Evolutionary conservation across 495 filamentous ascomycete genomes (phyloP), one percentile per base, ranked within the genome.

Genomic region (Glarea lozoyensis): DNA sequence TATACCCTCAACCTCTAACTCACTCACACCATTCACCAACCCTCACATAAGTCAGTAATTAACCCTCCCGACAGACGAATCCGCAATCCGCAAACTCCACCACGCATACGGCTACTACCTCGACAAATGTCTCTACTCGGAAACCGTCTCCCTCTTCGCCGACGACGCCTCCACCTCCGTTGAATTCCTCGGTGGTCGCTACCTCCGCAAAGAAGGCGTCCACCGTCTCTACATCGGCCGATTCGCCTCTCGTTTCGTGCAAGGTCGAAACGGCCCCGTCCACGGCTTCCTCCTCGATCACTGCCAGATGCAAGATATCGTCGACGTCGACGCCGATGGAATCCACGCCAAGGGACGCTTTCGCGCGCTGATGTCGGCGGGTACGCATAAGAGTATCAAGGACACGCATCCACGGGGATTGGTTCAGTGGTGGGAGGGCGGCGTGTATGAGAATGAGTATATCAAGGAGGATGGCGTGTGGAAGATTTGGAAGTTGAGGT

Each of bases 61-160:
- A 6, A 34, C n/a, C 25, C 7, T 7, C n/a, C 7, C n/a, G n/a
- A 6, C 23, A 65, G 68, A 70, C 33, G 65, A 72, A 46, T 58
- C 60, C 23, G 71, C 75, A 49, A 63, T 75, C 24, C 65, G 67
- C 48, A 75, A 76, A 45, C 57, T 66, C 4, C 71, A 74, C 48
- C 64, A 61, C 63, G 73, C 73, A 50, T 76, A 76, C 50, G 72
- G 72, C 37, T 76, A 76, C 57, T 76, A 76, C 49, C 64, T 76
- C 31, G 72, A 76, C 59, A 76, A 76, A 39, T 76, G 72, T 45
- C 59, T 75, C 1, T 76, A 76, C 60, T 65, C 74, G 43, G 66
- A 76, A 57, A 67, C 70, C 5, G 62, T 66, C 24, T 64, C 72
- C 37, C 63, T 76, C 53, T 75, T 61, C 52, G 62, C 70, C 12